Evolutionary conservation across 768 basidiomycete genomes (phyloP).

Genomic region (Xerocomus potaroensis): DNA sequence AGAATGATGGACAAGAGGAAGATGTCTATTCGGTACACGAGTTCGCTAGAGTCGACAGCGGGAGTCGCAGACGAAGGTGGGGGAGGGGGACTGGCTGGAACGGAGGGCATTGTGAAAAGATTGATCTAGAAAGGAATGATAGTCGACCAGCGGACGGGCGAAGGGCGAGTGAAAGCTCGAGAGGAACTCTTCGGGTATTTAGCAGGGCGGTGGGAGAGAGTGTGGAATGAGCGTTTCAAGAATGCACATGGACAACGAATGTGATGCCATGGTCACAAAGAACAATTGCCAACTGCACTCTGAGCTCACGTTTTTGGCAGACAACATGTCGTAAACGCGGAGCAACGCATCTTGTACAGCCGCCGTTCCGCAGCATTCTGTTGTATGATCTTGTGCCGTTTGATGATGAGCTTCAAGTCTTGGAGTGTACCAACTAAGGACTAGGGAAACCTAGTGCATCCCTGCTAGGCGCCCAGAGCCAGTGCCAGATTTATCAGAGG

Average conservation of each 20-base stretch:
- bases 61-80: not conserved
- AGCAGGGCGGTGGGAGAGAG: too few species aligned
- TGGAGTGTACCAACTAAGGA: too few species aligned
- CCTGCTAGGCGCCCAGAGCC: too few species aligned
- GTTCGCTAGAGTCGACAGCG: slow-evolving; percentile 1
- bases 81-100: not conserved
- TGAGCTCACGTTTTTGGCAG: too few species aligned
- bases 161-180: not conserved
- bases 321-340: too few species aligned
- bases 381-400: too few species aligned
- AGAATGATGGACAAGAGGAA: slow-evolving; percentile 41
- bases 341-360: too few species aligned
- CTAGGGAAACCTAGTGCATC: too few species aligned
- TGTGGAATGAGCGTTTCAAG: not conserved
- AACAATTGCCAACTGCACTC: too few species aligned
- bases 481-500: too few species aligned
- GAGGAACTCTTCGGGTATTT: not conserved
- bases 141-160: slow-evolving; percentile 6
- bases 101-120: slow-evolving; percentile 16
- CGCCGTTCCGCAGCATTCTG: too few species aligned
- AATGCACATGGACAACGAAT: not conserved
- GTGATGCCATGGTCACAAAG: not conserved
- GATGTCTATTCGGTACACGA: slow-evolving; percentile 41
- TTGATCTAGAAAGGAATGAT: slow-evolving; percentile 3
- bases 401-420: too few species aligned